phyloP scores from a whole-genome alignment of 176 grass and related monocot species.

The Avena sativa region DNA sequence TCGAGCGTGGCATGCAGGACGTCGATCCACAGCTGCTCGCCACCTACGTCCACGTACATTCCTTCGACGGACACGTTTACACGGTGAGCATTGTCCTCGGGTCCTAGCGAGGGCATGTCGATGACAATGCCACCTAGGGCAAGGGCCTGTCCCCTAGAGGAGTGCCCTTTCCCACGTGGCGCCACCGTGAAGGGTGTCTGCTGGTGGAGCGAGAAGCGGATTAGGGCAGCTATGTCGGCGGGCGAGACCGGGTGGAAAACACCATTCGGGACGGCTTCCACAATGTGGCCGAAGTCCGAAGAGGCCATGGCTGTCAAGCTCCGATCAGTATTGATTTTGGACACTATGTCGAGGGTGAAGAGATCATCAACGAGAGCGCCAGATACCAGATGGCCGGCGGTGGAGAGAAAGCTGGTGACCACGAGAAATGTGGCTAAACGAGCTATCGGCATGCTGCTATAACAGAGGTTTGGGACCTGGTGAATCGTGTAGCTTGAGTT shows the following conservation, averaged over 20 bases:
- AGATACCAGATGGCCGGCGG: not conserved
- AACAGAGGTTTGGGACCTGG: not conserved
- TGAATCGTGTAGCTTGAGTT: conserved; percentile 34
- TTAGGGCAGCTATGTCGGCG: conserved; percentile 52
- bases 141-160: conserved; percentile 50
- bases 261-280: conserved; percentile 3
- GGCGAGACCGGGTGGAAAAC: conserved; percentile 35
- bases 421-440: conserved; percentile 27
- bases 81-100: not conserved
- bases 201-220: conserved; percentile 43
- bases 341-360: conserved; percentile 16
- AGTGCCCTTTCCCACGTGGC: conserved; percentile 59
- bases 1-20: conserved; percentile 53
- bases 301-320: not conserved
- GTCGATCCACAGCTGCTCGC: conserved; percentile 67
- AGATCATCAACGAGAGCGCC: not conserved
- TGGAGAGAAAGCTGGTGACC: conserved; percentile 35
- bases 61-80: not conserved
- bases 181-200: conserved; percentile 45
- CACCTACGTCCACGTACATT: conserved; percentile 49
- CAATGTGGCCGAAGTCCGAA: conserved; percentile 59
- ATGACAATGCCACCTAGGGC: conserved; percentile 50
- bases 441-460: conserved; percentile 24
- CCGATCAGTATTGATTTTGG: conserved; percentile 22
- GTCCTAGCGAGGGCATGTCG: conserved; percentile 48